Base-by-base conservation (phyloP, 2,329 filamentous ascomycete species). In the Penicillium brevicompactum region DNA sequence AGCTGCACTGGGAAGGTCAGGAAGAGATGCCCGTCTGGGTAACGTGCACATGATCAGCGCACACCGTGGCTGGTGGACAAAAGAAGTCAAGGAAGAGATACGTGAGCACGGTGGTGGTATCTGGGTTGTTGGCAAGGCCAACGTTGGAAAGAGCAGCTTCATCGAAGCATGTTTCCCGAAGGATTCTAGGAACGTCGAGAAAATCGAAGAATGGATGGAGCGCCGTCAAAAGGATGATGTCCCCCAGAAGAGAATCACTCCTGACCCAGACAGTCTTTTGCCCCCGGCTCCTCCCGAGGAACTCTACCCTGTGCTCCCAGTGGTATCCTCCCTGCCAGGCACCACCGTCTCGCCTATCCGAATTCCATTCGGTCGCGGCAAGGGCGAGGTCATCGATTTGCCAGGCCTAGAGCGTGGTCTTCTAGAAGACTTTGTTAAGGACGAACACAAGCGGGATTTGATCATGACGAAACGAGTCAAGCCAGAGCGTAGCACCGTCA, bases 71-170 rank as follows among this genome's bases (percentile, higher is more conserved):
- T 99, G 95, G 94, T 97, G 93, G 91, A 96, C 92, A 0, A 89
- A 84, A 62, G 80, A 89, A 47, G 77, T 99, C 52, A 96, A 91
- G 72, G 87, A 96, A 63, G 88, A 92, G 46, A 92, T 99, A 45
- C 92, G 87, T 82, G 77, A 86, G 42, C 84, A 90, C 46, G 92
- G 91, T 4, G 93, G 93, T 4, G 94, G 87, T 14, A 88, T 90
- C 14, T 99, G 94, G 93, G 87, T 99, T 80, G 89, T 99, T 2
- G 94, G 94, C n/a, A 97, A 96, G 74, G 91, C 92, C 59, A 99
- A 99, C 69, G 95, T 97, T 2, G 95, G 94, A 22, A 99, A 99
- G 76, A 97, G 93, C 65, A 88, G 89, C 68, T 82, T 99, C 2
- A 96, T 97, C 57, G 87, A 94, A 64, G 84, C 87, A 4, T 86